Percentiles rank a stretch among this genome's conserved stretches.
Conservation (phyloP, 2,329 filamentous ascomycete genomes). For the Neofusicoccum cordaticola region DNA sequence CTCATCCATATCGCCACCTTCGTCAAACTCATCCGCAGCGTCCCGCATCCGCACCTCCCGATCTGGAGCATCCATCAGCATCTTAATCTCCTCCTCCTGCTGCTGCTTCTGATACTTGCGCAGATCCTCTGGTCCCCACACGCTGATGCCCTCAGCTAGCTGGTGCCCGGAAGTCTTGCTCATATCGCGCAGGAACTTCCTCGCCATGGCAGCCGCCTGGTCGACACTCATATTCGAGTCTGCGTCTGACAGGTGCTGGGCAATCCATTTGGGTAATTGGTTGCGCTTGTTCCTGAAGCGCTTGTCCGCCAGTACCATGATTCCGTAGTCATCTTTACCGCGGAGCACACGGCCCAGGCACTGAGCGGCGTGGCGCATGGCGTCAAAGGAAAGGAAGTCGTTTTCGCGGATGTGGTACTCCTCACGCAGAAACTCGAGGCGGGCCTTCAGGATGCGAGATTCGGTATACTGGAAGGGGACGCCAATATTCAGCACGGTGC, state of each 20-base stretch:
- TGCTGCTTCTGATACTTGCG: slow-evolving; percentile 73
- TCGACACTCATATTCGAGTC: slow-evolving; percentile 92
- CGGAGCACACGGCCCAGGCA: slow-evolving; percentile 91
- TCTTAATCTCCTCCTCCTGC: slow-evolving; percentile 65
- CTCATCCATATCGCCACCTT: slow-evolving; percentile 34
- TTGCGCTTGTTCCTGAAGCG: slow-evolving; percentile 87
- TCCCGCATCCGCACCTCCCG: slow-evolving; percentile 29
- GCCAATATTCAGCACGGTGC: slow-evolving; percentile 92
- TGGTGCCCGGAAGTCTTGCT: slow-evolving; percentile 80
- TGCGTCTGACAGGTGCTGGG: slow-evolving; percentile 77
- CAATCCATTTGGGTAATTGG: slow-evolving; percentile 97
- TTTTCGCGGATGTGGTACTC: slow-evolving; percentile 96
- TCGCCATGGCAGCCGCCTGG: slow-evolving; percentile 85
- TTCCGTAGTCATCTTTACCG: slow-evolving; percentile 98
- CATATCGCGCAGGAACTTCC: slow-evolving; percentile 87
- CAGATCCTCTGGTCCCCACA: slow-evolving; percentile 81
- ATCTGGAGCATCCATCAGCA: slow-evolving; percentile 52
- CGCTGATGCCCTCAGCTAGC: slow-evolving; percentile 89
- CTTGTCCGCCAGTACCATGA: slow-evolving; percentile 96
- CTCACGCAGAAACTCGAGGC: slow-evolving; percentile 92
- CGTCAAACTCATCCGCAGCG: slow-evolving; percentile 33
- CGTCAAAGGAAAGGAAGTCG: slow-evolving; percentile 97
- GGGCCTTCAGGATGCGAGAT: slow-evolving; percentile 91
- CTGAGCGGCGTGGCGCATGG: slow-evolving; percentile 98
- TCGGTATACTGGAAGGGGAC: slow-evolving; percentile 99